Evolutionary conservation across 768 basidiomycete genomes (phyloP).

Genomic region (Royoungia palumana): DNA sequence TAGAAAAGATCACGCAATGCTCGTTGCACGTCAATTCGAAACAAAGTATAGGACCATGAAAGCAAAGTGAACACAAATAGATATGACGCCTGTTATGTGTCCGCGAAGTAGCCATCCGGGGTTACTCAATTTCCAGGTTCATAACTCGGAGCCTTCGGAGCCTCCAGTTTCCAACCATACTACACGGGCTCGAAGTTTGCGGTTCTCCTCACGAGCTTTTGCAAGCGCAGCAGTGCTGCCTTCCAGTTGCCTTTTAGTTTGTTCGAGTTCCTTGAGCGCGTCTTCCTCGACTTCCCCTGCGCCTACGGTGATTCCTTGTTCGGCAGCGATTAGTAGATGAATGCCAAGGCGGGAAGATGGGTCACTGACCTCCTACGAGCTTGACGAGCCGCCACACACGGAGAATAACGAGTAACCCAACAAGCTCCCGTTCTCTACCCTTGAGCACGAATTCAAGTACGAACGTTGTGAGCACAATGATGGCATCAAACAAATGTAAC

Average conservation of each 20-base stretch:
- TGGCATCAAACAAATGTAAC: conserved; percentile 73
- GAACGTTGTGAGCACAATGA: conserved; percentile 71
- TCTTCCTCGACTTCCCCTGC: conserved; percentile 69
- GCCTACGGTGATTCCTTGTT: conserved; percentile 68
- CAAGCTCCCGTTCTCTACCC: conserved; percentile 69
- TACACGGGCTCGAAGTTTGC: conserved; percentile 44
- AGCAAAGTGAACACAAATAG: conserved; percentile 8
- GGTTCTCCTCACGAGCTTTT: conserved; percentile 51
- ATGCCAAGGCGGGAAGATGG: not conserved
- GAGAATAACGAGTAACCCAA: conserved; percentile 63
- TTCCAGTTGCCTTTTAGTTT: conserved; percentile 48
- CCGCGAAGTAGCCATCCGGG: conserved; percentile 10
- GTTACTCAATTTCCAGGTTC: conserved; percentile 13
- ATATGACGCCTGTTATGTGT: conserved; percentile 2
- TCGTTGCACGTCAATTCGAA: conserved; percentile 7
- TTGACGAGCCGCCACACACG: conserved; percentile 83
- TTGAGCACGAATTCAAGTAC: conserved; percentile 65
- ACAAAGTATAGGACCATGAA: conserved; percentile 3
- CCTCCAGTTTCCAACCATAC: conserved; percentile 33
- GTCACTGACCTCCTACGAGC: conserved; percentile 53
- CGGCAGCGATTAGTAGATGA: not conserved
- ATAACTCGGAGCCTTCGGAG: conserved; percentile 32
- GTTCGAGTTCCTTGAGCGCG: conserved; percentile 44
- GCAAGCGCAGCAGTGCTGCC: conserved; percentile 42
- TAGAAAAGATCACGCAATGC: conserved; percentile 2